phyloP scores from a whole-genome alignment of 352 stramenopile genomes.

The Pelagophyceae sp. region DNA sequence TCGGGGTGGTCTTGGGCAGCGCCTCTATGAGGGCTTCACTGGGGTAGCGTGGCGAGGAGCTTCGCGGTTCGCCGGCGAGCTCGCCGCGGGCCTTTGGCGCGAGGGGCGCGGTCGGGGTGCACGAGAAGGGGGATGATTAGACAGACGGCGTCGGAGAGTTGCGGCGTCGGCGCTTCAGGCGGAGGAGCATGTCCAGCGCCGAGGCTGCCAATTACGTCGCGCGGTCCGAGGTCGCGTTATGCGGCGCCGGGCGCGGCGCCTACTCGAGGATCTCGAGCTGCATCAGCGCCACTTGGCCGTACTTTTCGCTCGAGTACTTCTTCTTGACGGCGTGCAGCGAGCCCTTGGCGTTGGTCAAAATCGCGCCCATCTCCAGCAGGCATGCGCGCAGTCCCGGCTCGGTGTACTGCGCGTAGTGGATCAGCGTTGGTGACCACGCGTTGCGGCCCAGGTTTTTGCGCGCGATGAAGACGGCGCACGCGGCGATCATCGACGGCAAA shows the following conservation, averaged over 20 bases:
- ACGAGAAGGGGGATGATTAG: no score
- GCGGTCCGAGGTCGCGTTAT: no score
- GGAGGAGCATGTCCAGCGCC: no score
- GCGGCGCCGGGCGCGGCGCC: background rate
- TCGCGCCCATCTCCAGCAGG: slow-evolving; percentile 47
- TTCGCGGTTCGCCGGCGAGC: no score
- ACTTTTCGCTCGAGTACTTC: slow-evolving; percentile 65
- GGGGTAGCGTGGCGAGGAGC: no score
- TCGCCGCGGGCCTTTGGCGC: no score
- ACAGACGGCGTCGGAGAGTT: no score
- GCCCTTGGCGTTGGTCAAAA: slow-evolving; percentile 35
- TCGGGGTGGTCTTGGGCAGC: no score
- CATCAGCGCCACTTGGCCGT: slow-evolving; percentile 49
- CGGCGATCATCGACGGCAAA: slow-evolving; percentile 89
- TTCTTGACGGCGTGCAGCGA: slow-evolving; percentile 64
- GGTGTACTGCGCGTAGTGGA: slow-evolving; percentile 68
- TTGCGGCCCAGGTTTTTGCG: slow-evolving; percentile 60
- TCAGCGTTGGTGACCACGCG: slow-evolving; percentile 66
- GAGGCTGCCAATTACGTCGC: no score
- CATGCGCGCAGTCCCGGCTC: slow-evolving; percentile 61
- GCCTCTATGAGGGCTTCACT: no score
- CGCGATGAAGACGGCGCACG: slow-evolving; percentile 91
- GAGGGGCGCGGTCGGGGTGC: no score
- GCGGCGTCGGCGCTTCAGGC: no score
- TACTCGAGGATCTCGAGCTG: slow-evolving; percentile 10